Evolutionary conservation across 2,329 filamentous ascomycete species (phyloP), one percentile per base, ranked within the genome.

Genomic region (Emergomyces pasteurianus): DNA sequence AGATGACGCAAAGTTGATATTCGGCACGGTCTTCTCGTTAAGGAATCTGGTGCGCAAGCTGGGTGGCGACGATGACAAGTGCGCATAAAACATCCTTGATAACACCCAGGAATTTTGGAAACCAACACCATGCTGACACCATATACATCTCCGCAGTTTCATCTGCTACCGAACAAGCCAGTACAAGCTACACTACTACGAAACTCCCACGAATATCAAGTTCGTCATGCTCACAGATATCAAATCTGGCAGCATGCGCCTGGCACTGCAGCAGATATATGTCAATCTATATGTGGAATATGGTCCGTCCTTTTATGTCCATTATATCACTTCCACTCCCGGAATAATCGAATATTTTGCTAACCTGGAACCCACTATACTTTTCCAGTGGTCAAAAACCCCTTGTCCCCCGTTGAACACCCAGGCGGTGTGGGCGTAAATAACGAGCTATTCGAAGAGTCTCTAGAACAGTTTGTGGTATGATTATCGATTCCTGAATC

Each of bases 131-230:
- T 47, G 16, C 46, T 47, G 46, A 47, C 21, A 1, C 3, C 7
- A 26, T 23, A 47, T 14, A 23, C 46, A 3, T 47, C 21, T 47
- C 46, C 21, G 12, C 21, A 90, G 89, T 72, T 99, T 99, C 75
- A 88, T 99, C 68, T 90, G 87, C 67, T 99, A 89, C 77, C 88
- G 90, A 68, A 99, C 94, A 59, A 89, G 83, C 67, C 88, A 96
- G 76, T 99, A 99, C 81, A 96, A 96, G 78, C 83, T 99, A 68
- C 94, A 99, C 78, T 99, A 95, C 80, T 99, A 96, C 81, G 94
- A 99, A 80, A 97, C 94, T 14, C 91, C 92, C 0, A 94, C 91
- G 58, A 95, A 90, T 73, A 86, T 95, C 75, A 95, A 96, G 72
- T 95, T 97, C 72, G 91, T 96, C 71, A 90, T 99, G 86, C 81